These are phyloP conservation scores for Cercospora janseana DNA, from an alignment of 2,329 filamentous ascomycete genomes.

Conservation along the genomic window DNA sequence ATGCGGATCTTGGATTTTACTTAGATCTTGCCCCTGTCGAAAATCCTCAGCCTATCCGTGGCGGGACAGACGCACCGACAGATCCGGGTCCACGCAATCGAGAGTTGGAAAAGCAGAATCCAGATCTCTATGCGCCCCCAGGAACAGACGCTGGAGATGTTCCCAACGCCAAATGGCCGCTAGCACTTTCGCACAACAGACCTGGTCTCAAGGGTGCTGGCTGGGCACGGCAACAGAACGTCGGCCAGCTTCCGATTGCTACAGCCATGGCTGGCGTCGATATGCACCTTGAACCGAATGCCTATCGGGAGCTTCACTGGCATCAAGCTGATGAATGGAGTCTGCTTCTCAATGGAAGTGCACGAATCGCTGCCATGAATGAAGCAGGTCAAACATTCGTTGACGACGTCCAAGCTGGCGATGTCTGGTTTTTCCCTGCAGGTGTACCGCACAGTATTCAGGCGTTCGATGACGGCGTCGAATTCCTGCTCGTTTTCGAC, in stretches of 20 bases:
- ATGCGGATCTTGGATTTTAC: conserved; percentile 41
- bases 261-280: conserved; percentile 46
- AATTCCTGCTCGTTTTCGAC: conserved; percentile 63
- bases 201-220: conserved; percentile 43
- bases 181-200: conserved; percentile 42
- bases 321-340: conserved; percentile 38
- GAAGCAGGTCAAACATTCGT: conserved; percentile 36
- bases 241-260: conserved; percentile 40
- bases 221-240: conserved; percentile 45
- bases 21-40: conserved; percentile 41
- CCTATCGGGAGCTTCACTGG: conserved; percentile 40
- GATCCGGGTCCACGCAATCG: conserved; percentile 41
- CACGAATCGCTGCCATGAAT: conserved; percentile 35
- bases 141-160: conserved; percentile 42
- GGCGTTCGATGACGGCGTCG: conserved; percentile 52
- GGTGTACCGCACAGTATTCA: conserved; percentile 36
- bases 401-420: conserved; percentile 43
- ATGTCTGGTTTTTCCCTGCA: conserved; percentile 59
- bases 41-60: conserved; percentile 44
- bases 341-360: conserved; percentile 34
- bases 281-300: conserved; percentile 39
- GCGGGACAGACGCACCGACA: conserved; percentile 39
- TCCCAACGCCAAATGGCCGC: conserved; percentile 44
- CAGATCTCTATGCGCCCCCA: conserved; percentile 42
- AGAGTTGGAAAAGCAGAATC: conserved; percentile 42